Evolutionary conservation across 2,329 filamentous ascomycete species (phyloP), one percentile per base, ranked within the genome.

Genomic region (Lasiodiplodia gonubiensis): DNA sequence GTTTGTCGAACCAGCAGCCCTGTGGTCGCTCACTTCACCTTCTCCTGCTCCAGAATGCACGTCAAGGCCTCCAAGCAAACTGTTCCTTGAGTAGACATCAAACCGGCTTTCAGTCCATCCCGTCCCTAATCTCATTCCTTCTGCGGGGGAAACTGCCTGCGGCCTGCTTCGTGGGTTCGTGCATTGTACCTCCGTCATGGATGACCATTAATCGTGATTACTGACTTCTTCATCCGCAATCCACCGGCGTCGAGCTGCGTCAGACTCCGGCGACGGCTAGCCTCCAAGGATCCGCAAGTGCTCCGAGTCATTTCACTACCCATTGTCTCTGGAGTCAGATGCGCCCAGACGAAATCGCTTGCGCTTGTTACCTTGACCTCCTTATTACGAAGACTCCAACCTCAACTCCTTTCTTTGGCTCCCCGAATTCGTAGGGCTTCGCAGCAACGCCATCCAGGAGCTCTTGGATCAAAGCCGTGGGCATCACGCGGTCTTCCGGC

Each of bases 371-470:
- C 25, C 52, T 66, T 30, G 64, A 66, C 39, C 64, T 51, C n/a
- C 64, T 48, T 14, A 85, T 77, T 30, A 85, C 78, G 70, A 84
- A 84, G 3, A 84, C 78, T 35, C 81, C 80, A 6, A 85, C 76
- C 69, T 84, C 82, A 5, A 85, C 74, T 10, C 81, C 82, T n/a
- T 74, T 75, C 33, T 75, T 79, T 52, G 83, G 82, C 68, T 80
- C 80, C 59, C 74, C 78, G 66, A 78, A 80, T 55, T 78, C 75
- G 70, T 86, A 86, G 27, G 80, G 79, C 67, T 84, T 80, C 61
- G 80, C 81, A 48, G 81, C 82, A n/a, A 90, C 84, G 6, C 86
- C 86, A 53, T 88, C 84, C 52, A 88, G 77, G 16, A 90, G 83
- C 70, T 88, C 85, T 68, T 86, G 81, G 49, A 88, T 82, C n/a